A percentile compares a stretch with the other conserved stretches of the same genome.
Conservation (phyloP, 225 moss, liverwort and hornwort genomes). For the Neckera pumila region DNA sequence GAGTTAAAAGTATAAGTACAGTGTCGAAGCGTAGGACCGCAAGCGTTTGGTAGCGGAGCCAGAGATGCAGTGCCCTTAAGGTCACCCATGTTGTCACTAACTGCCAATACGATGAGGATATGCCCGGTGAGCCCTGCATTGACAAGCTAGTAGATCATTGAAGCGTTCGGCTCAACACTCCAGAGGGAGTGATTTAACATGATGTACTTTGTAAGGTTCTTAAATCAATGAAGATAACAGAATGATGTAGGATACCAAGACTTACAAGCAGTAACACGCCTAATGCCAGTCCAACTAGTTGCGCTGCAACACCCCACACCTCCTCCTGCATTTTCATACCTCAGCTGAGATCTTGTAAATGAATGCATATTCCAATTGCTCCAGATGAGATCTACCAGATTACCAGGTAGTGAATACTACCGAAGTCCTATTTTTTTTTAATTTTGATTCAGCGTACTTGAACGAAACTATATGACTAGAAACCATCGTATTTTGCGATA, state of each 20-base stretch:
- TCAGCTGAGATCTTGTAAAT: not conserved
- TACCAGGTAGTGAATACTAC: not conserved
- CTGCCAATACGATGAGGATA: constrained; percentile 66
- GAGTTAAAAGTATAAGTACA: constrained; percentile 17
- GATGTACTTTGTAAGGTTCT: not conserved
- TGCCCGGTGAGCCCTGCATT: constrained; percentile 53
- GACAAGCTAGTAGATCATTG: not conserved
- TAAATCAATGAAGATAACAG: not conserved
- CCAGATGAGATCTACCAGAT: not conserved
- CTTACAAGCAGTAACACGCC: constrained; percentile 73
- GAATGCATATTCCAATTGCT: not conserved
- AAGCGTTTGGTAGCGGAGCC: constrained; percentile 79
- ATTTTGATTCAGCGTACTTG: not conserved
- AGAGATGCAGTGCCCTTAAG: constrained; percentile 62
- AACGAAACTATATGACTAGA: not conserved
- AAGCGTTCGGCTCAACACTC: not conserved
- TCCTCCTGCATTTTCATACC: constrained; percentile 54
- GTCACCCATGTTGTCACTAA: constrained; percentile 61
- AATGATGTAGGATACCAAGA: not conserved
- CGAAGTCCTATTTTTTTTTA: not conserved
- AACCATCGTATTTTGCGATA: not conserved
- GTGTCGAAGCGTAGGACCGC: constrained; percentile 59
- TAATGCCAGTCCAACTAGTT: constrained; percentile 67
- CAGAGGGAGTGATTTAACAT: not conserved
- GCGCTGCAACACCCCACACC: constrained; percentile 88